phyloP scores from a whole-genome alignment of 805 yeast species.

The Wickerhamiella sergipiensis region DNA sequence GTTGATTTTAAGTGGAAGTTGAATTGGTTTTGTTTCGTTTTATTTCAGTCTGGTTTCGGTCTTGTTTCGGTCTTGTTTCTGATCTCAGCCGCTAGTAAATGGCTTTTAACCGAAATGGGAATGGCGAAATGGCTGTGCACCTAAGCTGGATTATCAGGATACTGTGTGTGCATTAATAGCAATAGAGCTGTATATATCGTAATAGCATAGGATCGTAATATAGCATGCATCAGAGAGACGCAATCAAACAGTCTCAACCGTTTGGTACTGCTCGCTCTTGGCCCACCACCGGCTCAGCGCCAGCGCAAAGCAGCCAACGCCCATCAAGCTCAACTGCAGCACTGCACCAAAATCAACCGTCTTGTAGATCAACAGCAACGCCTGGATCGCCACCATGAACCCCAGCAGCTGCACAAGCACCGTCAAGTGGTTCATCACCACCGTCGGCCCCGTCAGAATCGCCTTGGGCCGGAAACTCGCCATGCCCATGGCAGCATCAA shows the following conservation, averaged over 20 bases:
- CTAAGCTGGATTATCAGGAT: too few species aligned
- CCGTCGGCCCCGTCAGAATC: background rate
- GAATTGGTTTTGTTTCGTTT: too few species aligned
- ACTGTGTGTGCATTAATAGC: too few species aligned
- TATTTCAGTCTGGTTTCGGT: too few species aligned
- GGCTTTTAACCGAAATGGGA: too few species aligned
- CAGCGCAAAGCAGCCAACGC: background rate
- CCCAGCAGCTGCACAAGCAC: slow-evolving; percentile 16
- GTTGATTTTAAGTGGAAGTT: too few species aligned
- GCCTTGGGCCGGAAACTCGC: slow-evolving; percentile 3
- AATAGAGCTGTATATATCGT: too few species aligned
- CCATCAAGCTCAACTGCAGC: slow-evolving; percentile 2
- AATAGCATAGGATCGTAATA: too few species aligned
- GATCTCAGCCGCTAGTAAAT: too few species aligned
- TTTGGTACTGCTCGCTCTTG: slow-evolving; percentile 4
- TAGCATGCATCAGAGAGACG: too few species aligned
- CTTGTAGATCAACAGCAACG: slow-evolving; percentile 10
- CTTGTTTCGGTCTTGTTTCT: too few species aligned
- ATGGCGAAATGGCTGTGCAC: too few species aligned
- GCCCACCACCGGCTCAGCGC: background rate
- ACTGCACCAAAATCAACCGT: slow-evolving; percentile 14
- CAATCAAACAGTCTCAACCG: slow-evolving; percentile 1
- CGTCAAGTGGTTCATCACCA: slow-evolving; percentile 13
- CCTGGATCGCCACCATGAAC: slow-evolving; percentile 7
- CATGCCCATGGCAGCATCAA: slow-evolving; percentile 2